Conservation (phyloP, 345 rosid species). For the Salix exigua region DNA sequence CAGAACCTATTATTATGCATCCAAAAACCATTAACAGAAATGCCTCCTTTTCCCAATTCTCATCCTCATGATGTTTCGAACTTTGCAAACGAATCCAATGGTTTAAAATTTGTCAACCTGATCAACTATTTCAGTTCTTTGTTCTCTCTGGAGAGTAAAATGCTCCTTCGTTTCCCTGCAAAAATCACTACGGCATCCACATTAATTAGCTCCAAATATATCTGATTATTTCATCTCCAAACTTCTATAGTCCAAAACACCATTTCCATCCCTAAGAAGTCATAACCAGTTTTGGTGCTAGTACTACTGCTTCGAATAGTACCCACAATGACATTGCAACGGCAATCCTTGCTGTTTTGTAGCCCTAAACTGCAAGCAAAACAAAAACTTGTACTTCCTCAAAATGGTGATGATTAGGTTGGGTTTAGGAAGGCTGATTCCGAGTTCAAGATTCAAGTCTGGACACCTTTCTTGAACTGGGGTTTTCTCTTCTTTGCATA, state of each 20-base stretch:
- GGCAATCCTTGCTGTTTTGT: constrained; percentile 53
- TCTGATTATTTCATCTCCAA: constrained; percentile 53
- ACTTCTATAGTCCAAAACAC: constrained; percentile 56
- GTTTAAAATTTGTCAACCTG: neutral
- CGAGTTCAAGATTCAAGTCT: constrained; percentile 80
- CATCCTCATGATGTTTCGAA: neutral
- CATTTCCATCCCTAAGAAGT: constrained; percentile 73
- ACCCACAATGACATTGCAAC: constrained; percentile 24
- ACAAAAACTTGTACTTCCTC: constrained; percentile 29
- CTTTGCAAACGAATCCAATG: neutral
- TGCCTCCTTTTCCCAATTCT: neutral
- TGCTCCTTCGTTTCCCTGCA: neutral
- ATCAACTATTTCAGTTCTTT: neutral
- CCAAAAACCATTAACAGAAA: too few species aligned
- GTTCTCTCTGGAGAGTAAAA: neutral
- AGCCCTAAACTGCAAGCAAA: constrained; percentile 51
- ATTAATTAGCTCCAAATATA: too few species aligned
- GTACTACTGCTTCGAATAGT: constrained; percentile 18
- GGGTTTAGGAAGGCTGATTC: constrained; percentile 68
- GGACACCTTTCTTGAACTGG: constrained; percentile 43
- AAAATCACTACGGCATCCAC: neutral
- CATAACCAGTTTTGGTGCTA: constrained; percentile 40
- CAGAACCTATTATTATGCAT: too few species aligned
- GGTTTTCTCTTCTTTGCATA: constrained; percentile 16
- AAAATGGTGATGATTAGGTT: constrained; percentile 10